Conservation (phyloP, 2,329 filamentous ascomycete species). For the Pseudogymnoascus sp. region DNA sequence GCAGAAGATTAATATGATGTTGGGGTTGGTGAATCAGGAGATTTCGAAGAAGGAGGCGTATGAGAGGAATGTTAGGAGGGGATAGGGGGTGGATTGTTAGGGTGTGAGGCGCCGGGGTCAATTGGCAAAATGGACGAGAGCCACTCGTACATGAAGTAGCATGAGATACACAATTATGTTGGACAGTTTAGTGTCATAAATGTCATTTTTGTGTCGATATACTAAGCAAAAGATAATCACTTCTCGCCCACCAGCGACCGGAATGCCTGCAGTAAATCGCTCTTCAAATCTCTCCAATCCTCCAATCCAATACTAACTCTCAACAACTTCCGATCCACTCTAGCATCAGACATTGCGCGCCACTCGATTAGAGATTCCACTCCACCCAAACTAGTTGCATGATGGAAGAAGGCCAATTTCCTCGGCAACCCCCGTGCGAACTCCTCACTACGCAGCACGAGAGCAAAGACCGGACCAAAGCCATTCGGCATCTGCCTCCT, state of each 20-base stretch:
- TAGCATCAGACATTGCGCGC: constrained; percentile 77
- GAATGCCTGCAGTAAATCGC: constrained; percentile 64
- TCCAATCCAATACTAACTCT: constrained; percentile 84
- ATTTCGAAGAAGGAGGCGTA: neutral
- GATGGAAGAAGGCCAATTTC: constrained; percentile 76
- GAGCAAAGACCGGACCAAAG: constrained; percentile 79
- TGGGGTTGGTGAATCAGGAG: constrained; percentile 43
- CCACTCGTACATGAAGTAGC: neutral
- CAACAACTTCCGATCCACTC: constrained; percentile 64
- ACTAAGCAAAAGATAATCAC: neutral
- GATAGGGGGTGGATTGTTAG: neutral
- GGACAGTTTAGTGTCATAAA: neutral
- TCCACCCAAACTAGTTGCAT: constrained; percentile 88
- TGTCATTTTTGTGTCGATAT: neutral
- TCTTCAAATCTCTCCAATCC: constrained; percentile 71
- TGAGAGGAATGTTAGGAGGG: neutral
- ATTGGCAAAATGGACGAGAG: neutral
- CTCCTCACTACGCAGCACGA: constrained; percentile 54
- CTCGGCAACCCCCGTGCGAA: constrained; percentile 65
- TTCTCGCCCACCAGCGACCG: constrained; percentile 27
- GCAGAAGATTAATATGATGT: constrained; percentile 46
- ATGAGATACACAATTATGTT: neutral
- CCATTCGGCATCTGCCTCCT: constrained; percentile 83
- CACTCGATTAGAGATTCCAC: constrained; percentile 96
- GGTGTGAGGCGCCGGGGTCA: neutral